Evolutionary conservation across 2,329 filamentous ascomycete species (phyloP), one percentile per base, ranked within the genome.

Genomic region (Colletotrichum caudatum): DNA sequence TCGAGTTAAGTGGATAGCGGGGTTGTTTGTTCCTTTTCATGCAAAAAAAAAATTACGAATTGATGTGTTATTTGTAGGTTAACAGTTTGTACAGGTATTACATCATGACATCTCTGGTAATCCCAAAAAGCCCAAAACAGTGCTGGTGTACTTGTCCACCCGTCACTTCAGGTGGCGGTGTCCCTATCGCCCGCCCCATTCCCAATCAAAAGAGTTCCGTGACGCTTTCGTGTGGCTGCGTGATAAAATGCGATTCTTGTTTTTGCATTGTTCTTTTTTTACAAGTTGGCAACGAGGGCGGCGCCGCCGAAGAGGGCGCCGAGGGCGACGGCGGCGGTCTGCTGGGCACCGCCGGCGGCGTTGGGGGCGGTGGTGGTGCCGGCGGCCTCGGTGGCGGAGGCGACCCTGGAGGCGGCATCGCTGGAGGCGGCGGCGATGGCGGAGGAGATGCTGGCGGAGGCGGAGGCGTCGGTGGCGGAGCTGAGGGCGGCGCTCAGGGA

Each of bases 221-320:
- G 26, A 41, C 35, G 11, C 35, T 39, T 51, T 2, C 1, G 9
- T 39, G 18, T 29, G 16, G 14, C 33, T 14, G 5, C 20, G 3
- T n/a, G 23, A 11, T 23, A 3, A 11, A 33, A 0, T 0, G 5
- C 29, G 29, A 29, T 29, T 20, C 7, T 35, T 5, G 18, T 54
- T 75, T 81, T 16, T n/a, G n/a, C n/a, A n/a, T n/a, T n/a, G n/a
- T 84, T 4, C 11, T 9, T n/a, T 56, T 75, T 81, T 20, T 84
- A 86, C 76, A 86, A 68, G 79, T 85, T 85, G 76, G 77, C 81
- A 59, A 85, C 74, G 62, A 85, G 69, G 62, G 83, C 85, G 3
- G 82, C 84, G 75, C 84, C 85, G 33, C 84, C 85, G 60, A 86
- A 77, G 69, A 87, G 78, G 33, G 84, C 84, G 41, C 84, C 84